Base-by-base conservation (phyloP, 805 yeast species). In the Cyberlindnera meyerae region DNA sequence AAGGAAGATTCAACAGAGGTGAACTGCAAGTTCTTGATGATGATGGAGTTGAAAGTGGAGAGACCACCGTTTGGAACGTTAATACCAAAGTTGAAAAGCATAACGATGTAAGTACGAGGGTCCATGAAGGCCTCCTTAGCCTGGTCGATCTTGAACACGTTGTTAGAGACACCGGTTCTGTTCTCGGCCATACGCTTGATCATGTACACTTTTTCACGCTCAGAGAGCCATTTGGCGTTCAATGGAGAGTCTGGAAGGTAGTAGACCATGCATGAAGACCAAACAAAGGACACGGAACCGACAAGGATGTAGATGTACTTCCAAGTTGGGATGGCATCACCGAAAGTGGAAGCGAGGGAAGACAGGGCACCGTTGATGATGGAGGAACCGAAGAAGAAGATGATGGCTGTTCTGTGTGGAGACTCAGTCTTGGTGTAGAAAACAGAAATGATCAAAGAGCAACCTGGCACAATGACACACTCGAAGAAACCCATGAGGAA, bases 201-300 rank as follows among this genome's bases (percentile, higher is more conserved):
- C 51, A 68, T 48, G 55, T 58, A 59, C 3, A 70, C 65, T 37
- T 63, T 71, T 48, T 75, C 79, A 33, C 66, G 63, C 4, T 45
- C 47, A 27, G 52, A 52, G 36, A 72, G 57, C 53, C 65, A 67
- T 33, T 61, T 67, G 8, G 77, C 68, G 48, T 70, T 72, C 24
- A 61, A 57, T 18, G 80, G 80, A 55, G 70, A 62, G 46, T 71
- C 75, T 18, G 80, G 80, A 37, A 75, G 57, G 29, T 71, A 59
- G 31, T 61, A 59, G 48, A 54, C 41, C 33, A 63, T 49, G 6
- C 56, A 34, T 5, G 52, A 27, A 5, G 62, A 41, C 42, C 68
- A 49, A 18, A 62, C 35, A 11, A 73, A 54, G 1, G 79, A 68
- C 22, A 72, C 48, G 14, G 71, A 65, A 22, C 79, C 82, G 29